A percentile compares a stretch with the other conserved stretches of the same genome.
Evolutionary conservation across 129 eudicot species (phyloP).

Genomic region (Apium graveolens): DNA sequence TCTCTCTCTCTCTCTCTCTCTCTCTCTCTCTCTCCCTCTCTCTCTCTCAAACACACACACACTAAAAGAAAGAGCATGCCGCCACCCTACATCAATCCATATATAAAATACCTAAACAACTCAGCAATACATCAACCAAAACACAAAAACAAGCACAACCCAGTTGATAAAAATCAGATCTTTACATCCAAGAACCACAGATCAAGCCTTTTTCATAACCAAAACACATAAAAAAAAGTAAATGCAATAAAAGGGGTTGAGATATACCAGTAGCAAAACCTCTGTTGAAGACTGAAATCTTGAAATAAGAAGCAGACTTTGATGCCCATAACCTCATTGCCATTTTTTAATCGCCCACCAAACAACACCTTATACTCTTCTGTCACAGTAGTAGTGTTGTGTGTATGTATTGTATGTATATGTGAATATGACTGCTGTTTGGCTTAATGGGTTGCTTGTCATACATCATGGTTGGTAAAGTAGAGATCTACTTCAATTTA

Average conservation of each 20-base stretch:
- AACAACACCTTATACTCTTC: not conserved
- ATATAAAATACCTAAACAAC: not conserved
- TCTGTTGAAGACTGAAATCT: constrained; percentile 49
- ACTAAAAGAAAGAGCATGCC: not conserved
- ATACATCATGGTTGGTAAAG: not conserved
- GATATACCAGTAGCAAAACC: constrained; percentile 55
- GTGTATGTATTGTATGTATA: not conserved
- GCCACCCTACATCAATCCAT: constrained; percentile 4
- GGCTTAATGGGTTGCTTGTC: not conserved
- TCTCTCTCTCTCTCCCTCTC: not conserved
- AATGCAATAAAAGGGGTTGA: constrained; percentile 2
- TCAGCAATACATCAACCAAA: constrained; percentile 14
- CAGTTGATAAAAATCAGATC: constrained; percentile 18
- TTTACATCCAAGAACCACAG: constrained; percentile 18
- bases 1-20: not conserved
- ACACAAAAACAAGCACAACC: constrained; percentile 1
- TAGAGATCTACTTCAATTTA: not conserved
- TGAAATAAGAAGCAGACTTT: constrained; percentile 41
- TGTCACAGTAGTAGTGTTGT: not conserved
- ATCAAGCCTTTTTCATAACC: constrained; percentile 15
- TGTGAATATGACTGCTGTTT: not conserved
- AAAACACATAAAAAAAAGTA: not conserved
- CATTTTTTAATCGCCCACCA: constrained; percentile 21
- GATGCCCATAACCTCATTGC: constrained; percentile 45
- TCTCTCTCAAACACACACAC: not conserved